Base-by-base conservation (phyloP, 2,329 filamentous ascomycete species). In the Pseudogymnoascus verrucosus region DNA sequence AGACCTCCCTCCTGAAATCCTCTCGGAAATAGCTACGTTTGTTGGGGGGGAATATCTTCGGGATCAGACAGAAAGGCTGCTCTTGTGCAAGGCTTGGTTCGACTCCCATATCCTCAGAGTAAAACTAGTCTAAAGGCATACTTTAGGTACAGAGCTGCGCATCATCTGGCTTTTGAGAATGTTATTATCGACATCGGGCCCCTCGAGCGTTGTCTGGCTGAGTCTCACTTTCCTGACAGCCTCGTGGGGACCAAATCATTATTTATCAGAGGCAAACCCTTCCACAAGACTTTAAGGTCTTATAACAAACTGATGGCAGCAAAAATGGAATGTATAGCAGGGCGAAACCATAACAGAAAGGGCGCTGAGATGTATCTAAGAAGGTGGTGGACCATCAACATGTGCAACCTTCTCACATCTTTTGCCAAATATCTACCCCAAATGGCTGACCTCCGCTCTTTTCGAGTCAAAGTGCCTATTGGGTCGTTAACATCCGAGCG, bases 11-110 rank as follows among this genome's bases (percentile, higher is more conserved):
- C 60, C 60, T 19, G 60, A 62, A 28, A 26, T 62, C 8, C 34
- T 62, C 14, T 26, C 39, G 28, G 12, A 2, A 10, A 62, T 62
- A 28, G 60, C 60, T 26, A 26, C n/a, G 6, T 42, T 62, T 34
- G 28, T 40, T 26, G 60, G 60, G 10, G 31, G 39, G 21, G 19
- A 42, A 19, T 62, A 62, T 21, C 39, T 62, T 26, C 60, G 34
- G 23, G 28, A 26, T 2, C 31, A 19, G 12, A 11, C 36, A 16
- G 60, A 47, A 31, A 62, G 39, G 8, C 39, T 51, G 34, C 60
- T 62, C 19, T 26, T 62, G 10, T 62, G 60, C 60, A 62, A 62
- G 34, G 60, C 60, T 47, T 62, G 60, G 60, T 62, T 62, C 21
- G 60, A n/a, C 26, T 47, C 21, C 44, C 21, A 31, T 44, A 26